Base-by-base conservation (phyloP, 768 basidiomycete genomes). In the Podaxis carcinomalis region DNA sequence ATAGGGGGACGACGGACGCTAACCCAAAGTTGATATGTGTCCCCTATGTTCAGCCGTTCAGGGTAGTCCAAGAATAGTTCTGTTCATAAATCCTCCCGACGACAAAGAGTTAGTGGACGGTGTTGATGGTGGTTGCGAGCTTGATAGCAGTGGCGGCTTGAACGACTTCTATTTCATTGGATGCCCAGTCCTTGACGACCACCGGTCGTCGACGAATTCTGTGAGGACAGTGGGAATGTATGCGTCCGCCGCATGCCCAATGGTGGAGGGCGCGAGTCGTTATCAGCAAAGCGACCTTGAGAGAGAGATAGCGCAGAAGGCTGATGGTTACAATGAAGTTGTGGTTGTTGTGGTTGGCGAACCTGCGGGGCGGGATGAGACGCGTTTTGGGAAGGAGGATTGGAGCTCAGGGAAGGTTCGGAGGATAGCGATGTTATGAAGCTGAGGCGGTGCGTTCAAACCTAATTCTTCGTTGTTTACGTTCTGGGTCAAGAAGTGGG, bases 241-340 rank as follows among this genome's bases (percentile, higher is more conserved):
- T 68, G 67, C 0, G 69, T 69, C 14, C 77, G 71, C 19, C 76
- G 74, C 77, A 78, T 78, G 42, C 77, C 77, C 13, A 78, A 68
- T 21, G 62, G 61, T 4, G 75, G 77, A 0, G 73, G 75, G 10
- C 71, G 70, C 5, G 66, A 62, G 5, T 68, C 14, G 6, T 28
- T 32, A 28, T 39, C 27, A 21, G 7, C 16, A 6, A 16, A 28
- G 21, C 9, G 46, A 36, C 46, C 23, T 44, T 59, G 57, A 2
- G 57, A 52, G 11, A 59, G 39, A 65, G 40, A 57, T 56, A 35
- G 57, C 68, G 58, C 57, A 58, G 25, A 62, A 54, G 42, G 57
- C 27, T 32, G 69, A 59, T 1, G 67, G 64, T 10, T 65, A 59
- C 46, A 64, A 63, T 11, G 57, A 47, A 52, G 61, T 14, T 21